Evolutionary conservation across 192 early-diverging fungal species (phyloP), one percentile per base, ranked within the genome.

Genomic region (Gamsiella multidivaricata): DNA sequence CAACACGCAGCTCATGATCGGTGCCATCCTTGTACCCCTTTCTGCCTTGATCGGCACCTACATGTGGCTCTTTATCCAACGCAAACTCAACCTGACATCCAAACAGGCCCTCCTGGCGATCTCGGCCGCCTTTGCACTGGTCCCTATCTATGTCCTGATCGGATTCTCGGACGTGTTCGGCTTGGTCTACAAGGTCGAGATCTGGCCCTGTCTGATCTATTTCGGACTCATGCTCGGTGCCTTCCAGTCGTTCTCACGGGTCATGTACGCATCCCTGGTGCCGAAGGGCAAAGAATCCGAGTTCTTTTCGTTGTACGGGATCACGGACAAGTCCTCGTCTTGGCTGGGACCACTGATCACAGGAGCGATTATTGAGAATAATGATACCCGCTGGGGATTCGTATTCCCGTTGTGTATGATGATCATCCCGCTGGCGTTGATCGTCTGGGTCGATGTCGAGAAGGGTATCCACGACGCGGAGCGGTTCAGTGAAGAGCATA

Each of bases 291-390:
- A 81, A 34, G 92, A 92, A 52, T 81, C 87, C 14, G 80, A 90
- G 69, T 92, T 94, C 81, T 94, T 92, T 62, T 83, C 83, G 22
- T 60, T 94, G 8, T 94, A 88, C 65, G 90, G 86, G 54, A 81
- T 90, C 57, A 89, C 88, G 14, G 89, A 94, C 78, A 91, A 92
- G 76, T 91, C 88, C 15, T 85, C 86, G 2, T 79, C 86, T 28
- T 94, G 91, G 90, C 70, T 94, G 31, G 92, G 92, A 8, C 91
- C 92, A 0, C 73, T 94, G 46, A 82, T 94, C 52, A 89, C 89
- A 12, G 91, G 82, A 20, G 85, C 84, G 26, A 91, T 94, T 57
- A 84, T 81, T 15, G 73, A 86, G 53, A 80, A 87, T 4, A 83
- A 82, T 45, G 84, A 86, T 52, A 62, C 89, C 22, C 81, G 88